A percentile compares a stretch with the other conserved stretches of the same genome.
These are phyloP conservation scores for Vigna nakashimae DNA, from an alignment of 306 rosid species.

Conservation along the genomic window DNA sequence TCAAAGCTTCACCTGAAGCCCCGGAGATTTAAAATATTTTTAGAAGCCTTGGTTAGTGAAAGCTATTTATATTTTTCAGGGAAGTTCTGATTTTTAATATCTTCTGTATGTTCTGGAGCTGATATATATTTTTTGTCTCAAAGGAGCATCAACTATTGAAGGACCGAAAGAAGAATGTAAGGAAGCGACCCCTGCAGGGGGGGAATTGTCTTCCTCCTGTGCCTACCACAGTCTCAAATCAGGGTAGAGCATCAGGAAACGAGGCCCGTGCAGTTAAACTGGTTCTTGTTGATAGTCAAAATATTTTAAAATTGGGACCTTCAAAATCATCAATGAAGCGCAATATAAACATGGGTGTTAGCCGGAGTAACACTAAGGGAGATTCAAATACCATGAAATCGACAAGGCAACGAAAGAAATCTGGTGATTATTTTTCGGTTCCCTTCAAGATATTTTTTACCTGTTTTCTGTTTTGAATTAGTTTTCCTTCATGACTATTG, in stretches of 20 bases:
- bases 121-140: constrained; percentile 55
- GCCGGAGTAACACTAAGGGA: constrained; percentile 75
- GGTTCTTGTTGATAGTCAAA: constrained; percentile 89
- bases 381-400: constrained; percentile 78
- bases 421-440: constrained; percentile 63
- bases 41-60: constrained; percentile 94
- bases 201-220: constrained; percentile 65
- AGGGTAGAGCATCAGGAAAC: constrained; percentile 67
- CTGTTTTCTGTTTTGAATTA: constrained; percentile 25
- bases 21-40: constrained; percentile 87
- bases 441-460: constrained; percentile 25
- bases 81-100: constrained; percentile 18
- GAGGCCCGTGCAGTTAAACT: constrained; percentile 76
- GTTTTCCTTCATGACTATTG: constrained; percentile 19
- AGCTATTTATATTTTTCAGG: constrained; percentile 37
- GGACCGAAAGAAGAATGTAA: constrained; percentile 88
- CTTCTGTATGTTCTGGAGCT: constrained; percentile 46
- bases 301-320: constrained; percentile 83
- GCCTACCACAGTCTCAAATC: constrained; percentile 63
- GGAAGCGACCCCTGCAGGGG: constrained; percentile 77
- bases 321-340: constrained; percentile 81
- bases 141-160: constrained; percentile 98
- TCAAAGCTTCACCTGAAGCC: constrained; percentile 99
- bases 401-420: constrained; percentile 81
- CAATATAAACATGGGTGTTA: constrained; percentile 68